phyloP scores from a whole-genome alignment of 2,329 filamentous ascomycete genomes.

The Phyllosticta capitalensis region DNA sequence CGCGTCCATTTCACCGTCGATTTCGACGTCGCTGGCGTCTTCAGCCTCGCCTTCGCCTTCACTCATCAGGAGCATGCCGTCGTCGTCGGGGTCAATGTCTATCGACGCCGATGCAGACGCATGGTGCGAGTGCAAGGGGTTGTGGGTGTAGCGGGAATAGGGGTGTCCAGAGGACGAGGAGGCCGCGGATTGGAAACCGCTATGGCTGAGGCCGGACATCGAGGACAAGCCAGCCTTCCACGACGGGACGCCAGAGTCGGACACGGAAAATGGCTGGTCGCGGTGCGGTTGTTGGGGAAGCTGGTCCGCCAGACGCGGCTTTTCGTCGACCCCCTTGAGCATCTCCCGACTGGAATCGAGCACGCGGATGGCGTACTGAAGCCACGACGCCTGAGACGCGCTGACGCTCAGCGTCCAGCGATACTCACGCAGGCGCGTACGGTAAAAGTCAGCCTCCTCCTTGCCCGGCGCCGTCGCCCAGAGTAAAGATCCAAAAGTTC shows the following conservation, averaged over 20 bases:
- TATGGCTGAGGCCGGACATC: not conserved
- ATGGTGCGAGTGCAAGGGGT: not conserved
- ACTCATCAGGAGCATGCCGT: not conserved
- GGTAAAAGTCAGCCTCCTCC: slow-evolving; percentile 91
- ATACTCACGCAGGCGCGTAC: slow-evolving; percentile 75
- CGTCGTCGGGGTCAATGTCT: not conserved
- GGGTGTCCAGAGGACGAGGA: not conserved
- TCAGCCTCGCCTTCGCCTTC: not conserved
- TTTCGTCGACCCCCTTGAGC: slow-evolving; percentile 36
- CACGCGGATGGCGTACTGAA: slow-evolving; percentile 36
- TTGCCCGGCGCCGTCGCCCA: slow-evolving; percentile 80
- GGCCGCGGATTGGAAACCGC: not conserved
- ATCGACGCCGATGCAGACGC: slow-evolving; percentile 4
- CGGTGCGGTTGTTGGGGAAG: not conserved
- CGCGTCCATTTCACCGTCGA: not conserved
- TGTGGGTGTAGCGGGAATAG: not conserved
- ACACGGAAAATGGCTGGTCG: slow-evolving; percentile 1
- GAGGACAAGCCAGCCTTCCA: not conserved
- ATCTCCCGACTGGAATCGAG: slow-evolving; percentile 36
- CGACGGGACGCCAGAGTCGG: slow-evolving; percentile 5
- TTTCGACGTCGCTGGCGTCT: not conserved
- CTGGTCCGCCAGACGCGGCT: slow-evolving; percentile 21
- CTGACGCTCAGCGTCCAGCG: slow-evolving; percentile 88
- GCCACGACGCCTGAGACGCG: slow-evolving; percentile 54
- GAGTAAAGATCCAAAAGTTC: slow-evolving; percentile 82